These are phyloP conservation scores for Fagopyrum tataricum DNA, from an alignment of 148 eudicot species.

Conservation along the genomic window DNA sequence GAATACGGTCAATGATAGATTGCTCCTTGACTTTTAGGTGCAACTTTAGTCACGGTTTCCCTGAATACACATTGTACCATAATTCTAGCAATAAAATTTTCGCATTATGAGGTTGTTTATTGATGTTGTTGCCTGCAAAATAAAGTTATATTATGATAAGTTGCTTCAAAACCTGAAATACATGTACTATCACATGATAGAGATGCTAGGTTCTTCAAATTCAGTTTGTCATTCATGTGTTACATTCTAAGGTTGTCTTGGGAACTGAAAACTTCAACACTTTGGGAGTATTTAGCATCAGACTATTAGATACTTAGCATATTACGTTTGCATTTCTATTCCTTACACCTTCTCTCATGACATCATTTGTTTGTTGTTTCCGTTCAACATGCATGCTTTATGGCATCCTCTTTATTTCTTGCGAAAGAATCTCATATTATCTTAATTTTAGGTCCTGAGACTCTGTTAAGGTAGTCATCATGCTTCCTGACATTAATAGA, in stretches of 20 bases:
- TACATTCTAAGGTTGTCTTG: neutral
- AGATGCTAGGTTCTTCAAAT: neutral
- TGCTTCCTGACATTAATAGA: conserved; percentile 30
- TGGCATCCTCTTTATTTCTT: neutral
- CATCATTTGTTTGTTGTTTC: neutral
- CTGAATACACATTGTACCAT: conserved; percentile 16
- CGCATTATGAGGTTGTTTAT: conserved; percentile 16
- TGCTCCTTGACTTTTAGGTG: conserved; percentile 17
- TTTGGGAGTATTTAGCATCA: neutral
- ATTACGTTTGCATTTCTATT: neutral
- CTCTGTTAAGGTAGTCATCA: conserved; percentile 63
- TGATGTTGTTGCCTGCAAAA: conserved; percentile 13
- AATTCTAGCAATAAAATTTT: conserved; percentile 16
- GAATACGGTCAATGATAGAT: conserved; percentile 15
- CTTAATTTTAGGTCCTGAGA: conserved; percentile 52
- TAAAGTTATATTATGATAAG: neutral
- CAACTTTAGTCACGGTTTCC: conserved; percentile 12
- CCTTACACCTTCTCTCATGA: conserved; percentile 9
- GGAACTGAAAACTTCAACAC: neutral
- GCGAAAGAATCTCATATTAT: neutral
- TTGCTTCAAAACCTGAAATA: neutral
- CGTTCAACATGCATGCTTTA: neutral
- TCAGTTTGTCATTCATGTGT: neutral
- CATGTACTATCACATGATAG: neutral
- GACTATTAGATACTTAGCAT: neutral